A percentile compares a stretch with the other conserved stretches of the same genome.
phyloP scores from a whole-genome alignment of 805 yeast genomes.

The Cyberlindnera mycetangii region DNA sequence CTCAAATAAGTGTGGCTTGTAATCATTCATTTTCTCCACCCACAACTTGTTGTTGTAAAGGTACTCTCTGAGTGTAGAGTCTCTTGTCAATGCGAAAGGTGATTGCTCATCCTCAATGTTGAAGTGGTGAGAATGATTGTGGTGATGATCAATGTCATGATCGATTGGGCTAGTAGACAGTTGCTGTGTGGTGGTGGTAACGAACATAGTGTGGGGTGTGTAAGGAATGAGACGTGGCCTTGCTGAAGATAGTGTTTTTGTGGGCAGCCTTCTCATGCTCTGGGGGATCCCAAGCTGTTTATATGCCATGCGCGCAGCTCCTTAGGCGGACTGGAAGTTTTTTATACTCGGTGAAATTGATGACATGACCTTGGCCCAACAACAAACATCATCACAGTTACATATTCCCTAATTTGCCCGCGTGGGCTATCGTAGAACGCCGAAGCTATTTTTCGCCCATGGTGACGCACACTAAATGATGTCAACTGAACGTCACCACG shows the following conservation, averaged over 20 bases:
- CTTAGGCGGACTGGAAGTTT: not conserved
- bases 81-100: conserved; percentile 38
- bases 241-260: not conserved
- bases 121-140: conserved; percentile 6
- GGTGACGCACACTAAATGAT: conserved; percentile 12
- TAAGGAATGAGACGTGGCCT: not conserved
- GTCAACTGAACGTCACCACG: conserved; percentile 15
- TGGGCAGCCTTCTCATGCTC: conserved; percentile 3
- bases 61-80: conserved; percentile 47
- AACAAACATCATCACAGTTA: conserved; percentile 1
- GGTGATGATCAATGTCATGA: conserved; percentile 5
- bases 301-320: not conserved
- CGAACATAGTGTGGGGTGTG: conserved; percentile 7
- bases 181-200: conserved; percentile 7
- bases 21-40: conserved; percentile 36
- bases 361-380: not conserved
- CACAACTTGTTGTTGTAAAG: conserved; percentile 44
- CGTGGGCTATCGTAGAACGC: not conserved
- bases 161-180: conserved; percentile 6
- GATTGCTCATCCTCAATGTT: conserved; percentile 16
- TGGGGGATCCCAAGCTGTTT: not conserved
- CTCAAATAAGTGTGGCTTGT: conserved; percentile 26
- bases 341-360: conserved; percentile 1
- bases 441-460: not conserved
- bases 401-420: not conserved